Base-by-base conservation (phyloP, 331 rosid genomes). In the Acacia pycnantha region DNA sequence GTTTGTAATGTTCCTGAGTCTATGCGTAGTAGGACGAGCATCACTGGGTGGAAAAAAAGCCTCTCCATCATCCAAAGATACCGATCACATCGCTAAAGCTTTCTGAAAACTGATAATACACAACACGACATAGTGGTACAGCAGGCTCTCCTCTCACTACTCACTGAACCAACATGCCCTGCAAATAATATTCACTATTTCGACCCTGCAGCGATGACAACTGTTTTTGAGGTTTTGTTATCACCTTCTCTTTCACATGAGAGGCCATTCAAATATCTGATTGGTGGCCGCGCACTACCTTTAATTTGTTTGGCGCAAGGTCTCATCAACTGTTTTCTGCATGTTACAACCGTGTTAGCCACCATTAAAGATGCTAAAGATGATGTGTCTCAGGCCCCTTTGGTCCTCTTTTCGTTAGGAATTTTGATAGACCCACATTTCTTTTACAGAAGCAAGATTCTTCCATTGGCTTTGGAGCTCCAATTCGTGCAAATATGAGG, bases 1-100 rank as follows among this genome's bases (percentile, higher is more conserved):
- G 53, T 64, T 19, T 62, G 41, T 44, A 27, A 73, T 73, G 77
- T 73, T 73, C 77, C 26, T 8, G 44, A 27, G 61, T 48, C 77
- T 47, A 47, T 73, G 27, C 33, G 44, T 14, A 43, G 46, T 2
- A 43, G 46, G 43, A 73, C 9, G 21, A 21, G 73, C 14, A 62
- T 44, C 47, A 41, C 44, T n/a, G 7, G 44, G 21, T 2, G 5
- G 18, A 4, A 18, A 4, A 51, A 51, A 3, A 51, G 7, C 73
- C 71, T 54, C 54, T 76, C 46, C 27, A 13, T 19, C 47, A 9
- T 47, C 31, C 31, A 29, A 56, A 47, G 81, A 61, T 62, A 11
- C 73, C 59, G 31, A 62, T 61, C 31, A 41, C 31, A 46, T 64
- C 33, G 61, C 72, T 9, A 21, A 51, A 61, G 80, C 19, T 61